These are phyloP conservation scores for Thalassiosira profunda DNA, from an alignment of 108 stramenopile species.

Conservation along the genomic window DNA sequence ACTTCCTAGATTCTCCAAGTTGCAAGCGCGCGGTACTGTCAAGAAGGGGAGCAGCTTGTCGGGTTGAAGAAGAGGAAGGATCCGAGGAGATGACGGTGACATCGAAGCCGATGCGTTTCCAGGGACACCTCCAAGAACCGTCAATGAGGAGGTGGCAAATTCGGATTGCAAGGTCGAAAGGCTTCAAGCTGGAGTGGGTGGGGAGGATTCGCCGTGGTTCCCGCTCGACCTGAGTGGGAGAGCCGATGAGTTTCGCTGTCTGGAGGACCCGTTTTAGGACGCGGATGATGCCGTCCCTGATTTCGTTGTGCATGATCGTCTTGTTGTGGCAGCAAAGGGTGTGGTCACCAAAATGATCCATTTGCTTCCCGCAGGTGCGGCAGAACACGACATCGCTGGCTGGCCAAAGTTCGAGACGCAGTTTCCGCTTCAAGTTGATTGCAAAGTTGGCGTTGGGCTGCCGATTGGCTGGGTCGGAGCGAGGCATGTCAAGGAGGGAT, in stretches of 20 bases:
- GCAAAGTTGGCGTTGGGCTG: neutral
- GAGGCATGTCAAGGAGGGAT: neutral
- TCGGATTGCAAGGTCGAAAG: conserved; percentile 3
- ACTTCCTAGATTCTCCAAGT: neutral
- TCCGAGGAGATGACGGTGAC: neutral
- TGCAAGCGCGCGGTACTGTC: neutral
- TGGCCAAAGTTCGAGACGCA: neutral
- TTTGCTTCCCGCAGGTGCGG: neutral
- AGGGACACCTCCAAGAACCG: neutral
- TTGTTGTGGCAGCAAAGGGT: neutral
- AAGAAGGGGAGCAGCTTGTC: neutral
- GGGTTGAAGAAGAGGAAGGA: neutral
- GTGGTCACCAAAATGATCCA: neutral
- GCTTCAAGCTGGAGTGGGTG: neutral
- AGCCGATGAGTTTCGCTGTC: neutral
- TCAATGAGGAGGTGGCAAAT: neutral
- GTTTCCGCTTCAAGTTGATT: neutral
- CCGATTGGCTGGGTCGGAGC: neutral
- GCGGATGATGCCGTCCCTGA: neutral
- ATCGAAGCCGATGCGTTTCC: neutral
- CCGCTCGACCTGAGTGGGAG: neutral
- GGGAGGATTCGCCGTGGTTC: neutral
- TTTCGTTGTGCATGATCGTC: neutral
- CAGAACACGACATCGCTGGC: neutral
- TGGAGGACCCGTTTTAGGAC: too few relatives aligned